Conservation (phyloP, 1,139 yeast genomes). For the Zygosaccharomyces pseudobailii region DNA sequence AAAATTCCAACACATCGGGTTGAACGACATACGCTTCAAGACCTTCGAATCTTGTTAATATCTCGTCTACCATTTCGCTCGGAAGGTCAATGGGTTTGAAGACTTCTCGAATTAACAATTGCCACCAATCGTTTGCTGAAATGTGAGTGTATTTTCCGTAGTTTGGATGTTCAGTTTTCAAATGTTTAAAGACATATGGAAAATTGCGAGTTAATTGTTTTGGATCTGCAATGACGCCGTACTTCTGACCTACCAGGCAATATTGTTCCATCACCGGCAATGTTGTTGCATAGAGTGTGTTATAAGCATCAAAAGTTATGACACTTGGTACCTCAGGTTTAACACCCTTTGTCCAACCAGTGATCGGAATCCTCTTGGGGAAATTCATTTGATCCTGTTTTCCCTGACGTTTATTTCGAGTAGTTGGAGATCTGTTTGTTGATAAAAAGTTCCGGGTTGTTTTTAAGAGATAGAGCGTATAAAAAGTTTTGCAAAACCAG, state of each 20-base stretch:
- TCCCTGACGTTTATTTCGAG: not conserved
- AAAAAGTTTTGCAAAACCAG: no score
- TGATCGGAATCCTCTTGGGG: constrained; percentile 17
- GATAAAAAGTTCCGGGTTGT: not conserved
- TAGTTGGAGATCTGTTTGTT: not conserved
- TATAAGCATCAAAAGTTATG: constrained; percentile 63
- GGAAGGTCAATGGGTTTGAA: constrained; percentile 36
- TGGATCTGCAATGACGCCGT: constrained; percentile 43
- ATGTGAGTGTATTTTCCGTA: constrained; percentile 47
- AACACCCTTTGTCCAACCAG: constrained; percentile 9
- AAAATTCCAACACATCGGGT: constrained; percentile 50
- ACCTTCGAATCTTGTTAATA: constrained; percentile 46
- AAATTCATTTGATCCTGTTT: constrained; percentile 11
- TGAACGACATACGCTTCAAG: constrained; percentile 49
- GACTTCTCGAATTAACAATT: constrained; percentile 41
- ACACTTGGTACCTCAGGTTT: constrained; percentile 40
- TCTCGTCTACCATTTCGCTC: constrained; percentile 35
- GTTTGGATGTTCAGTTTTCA: constrained; percentile 46
- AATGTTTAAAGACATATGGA: constrained; percentile 30
- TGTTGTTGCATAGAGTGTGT: constrained; percentile 57
- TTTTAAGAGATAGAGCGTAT: not conserved
- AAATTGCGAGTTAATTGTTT: constrained; percentile 29
- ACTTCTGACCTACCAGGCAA: constrained; percentile 41
- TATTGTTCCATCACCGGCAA: constrained; percentile 52
- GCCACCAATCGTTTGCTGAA: constrained; percentile 56